Evolutionary conservation across 176 grass and related monocot species (phyloP).

Genomic region (Metroxylon sagu): DNA sequence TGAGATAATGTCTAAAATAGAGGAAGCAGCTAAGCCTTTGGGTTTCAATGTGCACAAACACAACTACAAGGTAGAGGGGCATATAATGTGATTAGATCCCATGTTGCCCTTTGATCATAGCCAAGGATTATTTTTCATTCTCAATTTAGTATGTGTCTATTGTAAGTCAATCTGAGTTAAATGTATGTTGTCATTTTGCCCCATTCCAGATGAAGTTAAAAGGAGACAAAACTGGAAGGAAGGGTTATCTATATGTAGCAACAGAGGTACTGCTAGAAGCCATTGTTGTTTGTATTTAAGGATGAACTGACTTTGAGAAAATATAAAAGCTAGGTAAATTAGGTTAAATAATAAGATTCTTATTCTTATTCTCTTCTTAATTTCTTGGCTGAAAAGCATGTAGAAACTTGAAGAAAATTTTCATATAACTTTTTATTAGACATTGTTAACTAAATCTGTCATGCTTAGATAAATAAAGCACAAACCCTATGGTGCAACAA

Average conservation of each 20-base stretch:
- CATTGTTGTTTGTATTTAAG: neutral
- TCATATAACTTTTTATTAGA: too few species aligned
- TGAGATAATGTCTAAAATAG: slow-evolving; percentile 94
- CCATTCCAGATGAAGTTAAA: slow-evolving; percentile 77
- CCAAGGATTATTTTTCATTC: too few species aligned
- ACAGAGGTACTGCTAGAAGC: slow-evolving; percentile 38
- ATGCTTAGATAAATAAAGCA: too few species aligned
- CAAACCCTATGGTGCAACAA: too few species aligned
- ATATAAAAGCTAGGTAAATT: too few species aligned
- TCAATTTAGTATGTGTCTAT: too few species aligned
- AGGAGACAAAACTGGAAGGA: slow-evolving; percentile 92
- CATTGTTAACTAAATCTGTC: too few species aligned
- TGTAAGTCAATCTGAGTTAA: too few species aligned
- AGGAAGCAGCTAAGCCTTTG: slow-evolving; percentile 82
- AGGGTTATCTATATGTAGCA: slow-evolving; percentile 86
- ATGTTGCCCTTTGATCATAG: neutral
- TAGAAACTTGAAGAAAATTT: too few species aligned
- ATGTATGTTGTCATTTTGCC: slow-evolving; percentile 1
- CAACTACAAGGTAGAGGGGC: slow-evolving; percentile 72
- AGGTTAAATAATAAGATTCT: neutral
- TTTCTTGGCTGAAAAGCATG: neutral
- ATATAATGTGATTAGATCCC: neutral
- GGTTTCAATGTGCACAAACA: slow-evolving; percentile 95
- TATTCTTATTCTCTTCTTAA: slow-evolving; percentile 5
- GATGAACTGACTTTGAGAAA: too few species aligned